Evolutionary conservation across 257 asterid genomes (phyloP).

Genomic region (Verbascum thapsus): DNA sequence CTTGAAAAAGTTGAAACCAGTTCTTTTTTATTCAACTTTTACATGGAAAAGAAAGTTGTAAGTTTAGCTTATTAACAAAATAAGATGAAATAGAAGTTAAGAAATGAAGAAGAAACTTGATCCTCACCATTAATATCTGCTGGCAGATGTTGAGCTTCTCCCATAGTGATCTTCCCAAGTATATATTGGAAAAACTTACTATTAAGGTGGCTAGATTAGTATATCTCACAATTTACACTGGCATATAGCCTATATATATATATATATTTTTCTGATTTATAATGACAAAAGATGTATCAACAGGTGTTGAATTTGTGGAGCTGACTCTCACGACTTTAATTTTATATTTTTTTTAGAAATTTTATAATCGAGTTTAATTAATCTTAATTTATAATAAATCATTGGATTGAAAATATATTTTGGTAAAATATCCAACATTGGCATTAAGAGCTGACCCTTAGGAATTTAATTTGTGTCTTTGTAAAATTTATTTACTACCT

Average conservation of each 20-base stretch:
- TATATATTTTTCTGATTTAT: not conserved
- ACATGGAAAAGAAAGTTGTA: no score
- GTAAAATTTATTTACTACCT: not conserved
- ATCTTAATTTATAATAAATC: no score
- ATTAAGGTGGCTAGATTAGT: not conserved
- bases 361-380: no score
- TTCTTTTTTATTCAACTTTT: no score
- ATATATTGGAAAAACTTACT: not conserved
- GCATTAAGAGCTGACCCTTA: constrained; percentile 6
- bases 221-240: not conserved
- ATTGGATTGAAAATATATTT: no score
- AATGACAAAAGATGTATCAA: no score
- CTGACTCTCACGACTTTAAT: not conserved
- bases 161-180: constrained; percentile 38
- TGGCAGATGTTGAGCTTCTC: constrained; percentile 34
- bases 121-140: constrained; percentile 25
- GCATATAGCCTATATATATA: not conserved
- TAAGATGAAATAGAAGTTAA: not conserved
- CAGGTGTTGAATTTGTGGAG: constrained; percentile 13
- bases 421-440: no score
- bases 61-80: no score
- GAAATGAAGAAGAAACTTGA: not conserved
- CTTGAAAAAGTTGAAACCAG: no score
- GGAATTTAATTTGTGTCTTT: not conserved
- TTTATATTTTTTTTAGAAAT: no score